Evolutionary conservation across 2,329 filamentous ascomycete species (phyloP).

Genomic region (Thermomyces lanuginosus): DNA sequence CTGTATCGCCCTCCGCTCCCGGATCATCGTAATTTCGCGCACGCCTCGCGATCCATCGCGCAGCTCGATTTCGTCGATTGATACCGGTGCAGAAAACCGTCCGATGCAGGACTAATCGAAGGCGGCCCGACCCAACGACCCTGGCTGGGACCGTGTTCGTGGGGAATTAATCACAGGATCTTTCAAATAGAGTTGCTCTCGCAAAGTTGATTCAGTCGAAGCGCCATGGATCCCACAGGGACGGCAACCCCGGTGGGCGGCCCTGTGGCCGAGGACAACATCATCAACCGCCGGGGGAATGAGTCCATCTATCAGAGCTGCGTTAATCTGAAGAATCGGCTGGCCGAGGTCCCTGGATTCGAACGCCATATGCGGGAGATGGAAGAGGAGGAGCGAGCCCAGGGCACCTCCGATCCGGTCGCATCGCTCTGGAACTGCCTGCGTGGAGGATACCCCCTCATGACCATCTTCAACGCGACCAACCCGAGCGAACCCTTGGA

Average conservation of each 20-base stretch:
- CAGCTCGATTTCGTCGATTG: too few relatives aligned
- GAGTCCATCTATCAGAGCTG: slow-evolving; percentile 96
- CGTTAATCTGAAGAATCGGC: slow-evolving; percentile 62
- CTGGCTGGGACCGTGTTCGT: slow-evolving; percentile 8
- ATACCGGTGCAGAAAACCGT: too few relatives aligned
- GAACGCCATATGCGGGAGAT: slow-evolving; percentile 57
- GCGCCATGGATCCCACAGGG: slow-evolving; percentile 20
- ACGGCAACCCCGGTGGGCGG: slow-evolving; percentile 28
- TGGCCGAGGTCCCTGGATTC: slow-evolving; percentile 72
- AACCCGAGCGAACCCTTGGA: slow-evolving; percentile 52
- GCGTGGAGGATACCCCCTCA: slow-evolving; percentile 63
- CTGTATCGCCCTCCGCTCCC: background rate
- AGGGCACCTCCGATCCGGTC: slow-evolving; percentile 57
- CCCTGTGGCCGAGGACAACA: slow-evolving; percentile 62
- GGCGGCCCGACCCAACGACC: slow-evolving; percentile 4
- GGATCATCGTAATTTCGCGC: slow-evolving; percentile 5
- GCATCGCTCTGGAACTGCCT: slow-evolving; percentile 82
- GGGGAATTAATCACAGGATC: slow-evolving; percentile 7
- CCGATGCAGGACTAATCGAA: slow-evolving; percentile 4
- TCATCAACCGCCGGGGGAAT: slow-evolving; percentile 93
- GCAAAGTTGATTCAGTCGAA: slow-evolving; percentile 5
- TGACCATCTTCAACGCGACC: slow-evolving; percentile 77
- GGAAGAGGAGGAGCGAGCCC: slow-evolving; percentile 49
- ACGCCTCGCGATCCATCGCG: slow-evolving; percentile 2
- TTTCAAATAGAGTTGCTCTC: too few relatives aligned